Evolutionary conservation across 345 rosid genomes (phyloP), one percentile per base, ranked within the genome.

Genomic region (Ricinus communis): DNA sequence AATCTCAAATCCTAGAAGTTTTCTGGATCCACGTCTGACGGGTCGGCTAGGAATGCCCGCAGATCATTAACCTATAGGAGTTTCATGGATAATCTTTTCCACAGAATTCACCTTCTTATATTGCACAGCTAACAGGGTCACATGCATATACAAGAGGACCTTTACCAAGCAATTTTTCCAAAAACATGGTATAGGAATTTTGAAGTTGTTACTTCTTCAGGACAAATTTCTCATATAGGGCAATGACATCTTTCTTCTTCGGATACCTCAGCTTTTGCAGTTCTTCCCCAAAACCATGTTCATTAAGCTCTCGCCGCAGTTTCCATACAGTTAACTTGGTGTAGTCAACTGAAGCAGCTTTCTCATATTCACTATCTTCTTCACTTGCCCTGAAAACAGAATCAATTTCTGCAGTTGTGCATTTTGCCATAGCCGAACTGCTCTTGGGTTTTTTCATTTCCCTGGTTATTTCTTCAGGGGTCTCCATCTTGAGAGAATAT

Each of bases 191-290:
- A 19, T 14, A 62, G 30, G 14, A 12, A 63, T 21, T 10, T 16
- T 47, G 5, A 27, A 56, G 16, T 56, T 43, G 55, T 79, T 45
- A 80, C 40, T 52, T 79, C 22, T 78, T 40, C 60, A 81, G 72
- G 58, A 85, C 63, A 8, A 72, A 71, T 8, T 75, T 80, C 66
- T 77, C 70, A 41, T 79, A 85, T 14, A 77, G 67, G 64, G 74
- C 78, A 68, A 83, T 64, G 57, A 83, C 47, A 38, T 73, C 87
- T 62, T 72, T 83, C 87, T 79, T 83, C 64, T 70, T 81, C 22
- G 84, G 81, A 71, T 72, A 64, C 77, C 69, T 83, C 62, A 81
- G 68, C 64, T 68, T 74, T 40, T 70, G 82, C 61, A 85, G 64
- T 74, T 83, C 81, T 4, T 68, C 71, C 27, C 80, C 82, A 49